A percentile compares a stretch with the other conserved stretches of the same genome.
These are phyloP conservation scores for Cadophora malorum DNA, from an alignment of 2,329 filamentous ascomycete species.

Conservation along the genomic window DNA sequence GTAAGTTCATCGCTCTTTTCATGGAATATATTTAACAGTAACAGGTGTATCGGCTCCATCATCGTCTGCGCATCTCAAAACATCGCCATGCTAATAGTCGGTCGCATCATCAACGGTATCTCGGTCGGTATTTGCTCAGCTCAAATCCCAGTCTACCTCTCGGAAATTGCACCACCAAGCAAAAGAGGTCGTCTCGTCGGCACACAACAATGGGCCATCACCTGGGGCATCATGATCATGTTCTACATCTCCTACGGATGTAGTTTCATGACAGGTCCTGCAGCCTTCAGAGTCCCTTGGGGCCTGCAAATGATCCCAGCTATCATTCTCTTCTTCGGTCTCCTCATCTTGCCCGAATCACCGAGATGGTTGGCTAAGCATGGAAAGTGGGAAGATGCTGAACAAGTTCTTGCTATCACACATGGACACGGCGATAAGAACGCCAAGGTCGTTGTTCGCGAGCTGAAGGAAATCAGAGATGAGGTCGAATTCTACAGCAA, in stretches of 20 bases:
- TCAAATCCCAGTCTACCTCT: slow-evolving; percentile 72
- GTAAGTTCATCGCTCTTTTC: slow-evolving; percentile 37
- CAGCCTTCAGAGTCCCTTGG: slow-evolving; percentile 69
- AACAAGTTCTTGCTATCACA: slow-evolving; percentile 50
- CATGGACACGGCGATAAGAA: slow-evolving; percentile 70
- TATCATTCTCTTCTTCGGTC: slow-evolving; percentile 60
- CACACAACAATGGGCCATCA: slow-evolving; percentile 72
- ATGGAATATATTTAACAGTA: neutral
- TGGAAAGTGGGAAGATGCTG: slow-evolving; percentile 66
- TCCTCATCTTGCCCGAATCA: slow-evolving; percentile 67
- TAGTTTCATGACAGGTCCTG: slow-evolving; percentile 62
- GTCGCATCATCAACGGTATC: slow-evolving; percentile 67
- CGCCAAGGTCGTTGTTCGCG: slow-evolving; percentile 68
- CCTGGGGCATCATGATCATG: slow-evolving; percentile 74
- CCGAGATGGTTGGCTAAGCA: slow-evolving; percentile 69
- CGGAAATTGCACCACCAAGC: slow-evolving; percentile 65
- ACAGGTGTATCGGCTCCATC: slow-evolving; percentile 64
- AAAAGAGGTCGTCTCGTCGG: slow-evolving; percentile 71
- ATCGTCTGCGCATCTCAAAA: slow-evolving; percentile 65
- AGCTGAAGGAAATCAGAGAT: slow-evolving; percentile 75
- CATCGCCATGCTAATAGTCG: slow-evolving; percentile 57
- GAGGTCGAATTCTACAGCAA: slow-evolving; percentile 78
- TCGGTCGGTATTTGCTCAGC: slow-evolving; percentile 67
- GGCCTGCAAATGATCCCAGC: slow-evolving; percentile 68
- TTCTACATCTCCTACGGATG: slow-evolving; percentile 72